Evolutionary conservation across 495 filamentous ascomycete genomes (phyloP), one percentile per base, ranked within the genome.

Genomic region (Viridothelium virens): DNA sequence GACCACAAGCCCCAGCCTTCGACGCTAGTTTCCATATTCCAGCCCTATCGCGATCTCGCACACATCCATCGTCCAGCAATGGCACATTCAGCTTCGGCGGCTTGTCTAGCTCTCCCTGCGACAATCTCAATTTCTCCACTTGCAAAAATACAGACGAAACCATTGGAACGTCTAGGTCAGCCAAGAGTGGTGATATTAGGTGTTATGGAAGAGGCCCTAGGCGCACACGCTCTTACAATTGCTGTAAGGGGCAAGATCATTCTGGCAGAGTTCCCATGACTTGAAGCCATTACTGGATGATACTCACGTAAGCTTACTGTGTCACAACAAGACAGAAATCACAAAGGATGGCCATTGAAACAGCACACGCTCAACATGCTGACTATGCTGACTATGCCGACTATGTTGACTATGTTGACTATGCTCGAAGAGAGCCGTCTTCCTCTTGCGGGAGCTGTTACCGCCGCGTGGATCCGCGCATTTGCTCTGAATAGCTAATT

Each of bases 181-280:
- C 85, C 85, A 16, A 78, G 85, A 38, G 84, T 84, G 4, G 83
- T 83, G 38, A 79, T 84, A 56, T 75, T 90, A 59, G 87, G 81
- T 2, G 63, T 90, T 6, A 67, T 77, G 18, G 74, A 76, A 12
- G 79, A 69, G 18, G 81, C 82, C 5, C 82, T 84, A 3, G 74
- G 77, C 6, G 78, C 79, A 0, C 74, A 76, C 38, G 74, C 78
- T 3, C 74, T 89, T 2, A 68, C 87, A 12, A 78, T 81, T 5
- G 82, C 80, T 68, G 79, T 81, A 9, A 73, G 78, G 18, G 71
- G 76, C n/a, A 74, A 79, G 63, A 82, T 87, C 0, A 65, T 72
- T 9, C 67, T 74, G 0, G 64, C 80, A 10, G 71, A 77, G 39
- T 72, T 75, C 61, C 66, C 68, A 25, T 79, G 79, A 76, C 53